Base-by-base conservation (phyloP, 1,284 basidiomycete genomes). In the Boletellus deceptivus region DNA sequence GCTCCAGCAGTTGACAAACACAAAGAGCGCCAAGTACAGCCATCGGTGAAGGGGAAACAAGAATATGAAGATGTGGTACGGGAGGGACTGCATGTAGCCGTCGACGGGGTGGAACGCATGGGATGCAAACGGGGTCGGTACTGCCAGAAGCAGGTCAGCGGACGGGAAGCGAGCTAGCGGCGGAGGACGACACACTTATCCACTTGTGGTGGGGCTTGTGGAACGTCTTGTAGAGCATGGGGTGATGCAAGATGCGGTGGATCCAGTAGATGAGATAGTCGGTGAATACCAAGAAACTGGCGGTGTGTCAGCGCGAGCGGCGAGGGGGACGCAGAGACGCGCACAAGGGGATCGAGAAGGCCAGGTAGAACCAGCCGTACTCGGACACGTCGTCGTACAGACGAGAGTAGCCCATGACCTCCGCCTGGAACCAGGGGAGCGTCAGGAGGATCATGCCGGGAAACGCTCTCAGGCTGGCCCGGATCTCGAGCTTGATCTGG, bases 201-300 rank as follows among this genome's bases (percentile, higher is more conserved):
- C 97, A 99, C 72, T 93, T 97, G 80, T 99, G 96, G 71, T 99
- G 96, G 0, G 95, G 93, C 72, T 97, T 98, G 72, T 97, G 95
- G 46, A 98, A 63, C 60, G 80, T 76, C 71, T 96, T 98, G 79
- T 99, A 99, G 52, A 97, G 66, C 22, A 78, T 55, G 0, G 95
- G 96, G 57, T 91, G 79, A 69, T 99, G 96, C 53, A 97, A 79
- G 71, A 82, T 75, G n/a, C 96, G 84, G 68, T 99, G 96, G 22
- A 95, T 78, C 91, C 93, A 96, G 71, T 98, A 98, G 60, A 98
- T 92, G 58, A 79, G 75, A 56, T 89, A 89, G 71, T 98, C 95
- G 33, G 95, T 98, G 70, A 96, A 95, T 16, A 93, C 59, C 49
- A 98, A 74, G 78, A 93, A 98, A 51, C 86, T 85, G 54, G 3